These are phyloP conservation scores for Cryptococcus sp. DNA, from an alignment of 1,284 basidiomycete species.

Conservation along the genomic window DNA sequence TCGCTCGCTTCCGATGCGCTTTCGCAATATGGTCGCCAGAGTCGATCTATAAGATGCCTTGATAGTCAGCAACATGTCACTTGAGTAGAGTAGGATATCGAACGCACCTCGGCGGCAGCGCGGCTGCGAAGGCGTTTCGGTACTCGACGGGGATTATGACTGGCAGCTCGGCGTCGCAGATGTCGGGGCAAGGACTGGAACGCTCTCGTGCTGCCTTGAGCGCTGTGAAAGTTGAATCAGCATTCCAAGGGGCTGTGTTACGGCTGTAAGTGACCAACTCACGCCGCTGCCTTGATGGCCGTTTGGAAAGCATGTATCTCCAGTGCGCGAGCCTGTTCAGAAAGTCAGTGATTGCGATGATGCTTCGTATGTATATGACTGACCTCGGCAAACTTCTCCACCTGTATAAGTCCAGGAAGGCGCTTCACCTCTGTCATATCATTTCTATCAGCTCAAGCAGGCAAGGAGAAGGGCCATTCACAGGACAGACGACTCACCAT, in stretches of 20 bases:
- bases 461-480: too few species aligned
- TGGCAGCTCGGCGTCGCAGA: slow-evolving; percentile 83
- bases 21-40: slow-evolving; percentile 63
- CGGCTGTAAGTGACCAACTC: slow-evolving; percentile 19
- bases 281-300: slow-evolving; percentile 78
- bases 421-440: slow-evolving; percentile 50
- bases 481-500: slow-evolving; percentile 22
- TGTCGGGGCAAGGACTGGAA: slow-evolving; percentile 90
- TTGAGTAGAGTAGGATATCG: neutral
- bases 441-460: neutral
- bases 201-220: slow-evolving; percentile 70
- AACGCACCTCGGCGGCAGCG: slow-evolving; percentile 72
- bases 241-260: slow-evolving; percentile 6
- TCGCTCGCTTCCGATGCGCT: slow-evolving; percentile 54
- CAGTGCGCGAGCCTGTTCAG: slow-evolving; percentile 69
- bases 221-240: slow-evolving; percentile 20
- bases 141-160: slow-evolving; percentile 87
- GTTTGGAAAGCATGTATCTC: slow-evolving; percentile 85
- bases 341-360: neutral
- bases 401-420: slow-evolving; percentile 73
- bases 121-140: slow-evolving; percentile 74
- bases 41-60: slow-evolving; percentile 66
- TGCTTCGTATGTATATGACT: slow-evolving; percentile 13
- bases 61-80: neutral
- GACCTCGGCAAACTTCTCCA: slow-evolving; percentile 84